phyloP scores from a whole-genome alignment of 306 rosid species.

The Quercus engelmannii region DNA sequence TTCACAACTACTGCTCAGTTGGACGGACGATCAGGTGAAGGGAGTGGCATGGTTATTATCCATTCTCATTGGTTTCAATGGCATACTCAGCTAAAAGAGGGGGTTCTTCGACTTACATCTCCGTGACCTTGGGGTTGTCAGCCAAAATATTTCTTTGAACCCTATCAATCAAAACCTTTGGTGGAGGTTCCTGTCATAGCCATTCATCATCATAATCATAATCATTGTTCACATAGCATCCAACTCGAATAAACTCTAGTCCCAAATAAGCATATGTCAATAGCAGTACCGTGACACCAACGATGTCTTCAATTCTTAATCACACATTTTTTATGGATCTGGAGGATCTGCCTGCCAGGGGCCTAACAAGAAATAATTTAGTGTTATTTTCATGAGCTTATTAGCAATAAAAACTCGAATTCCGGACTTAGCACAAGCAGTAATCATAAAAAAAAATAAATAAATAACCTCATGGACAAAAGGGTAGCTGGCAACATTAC shows the following conservation, averaged over 20 bases:
- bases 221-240: constrained; percentile 94
- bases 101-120: constrained; percentile 73
- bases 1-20: not conserved
- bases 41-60: constrained; percentile 22
- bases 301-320: constrained; percentile 60
- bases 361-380: not conserved
- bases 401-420: not conserved
- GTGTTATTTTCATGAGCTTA: not conserved
- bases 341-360: constrained; percentile 85
- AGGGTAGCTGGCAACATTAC: constrained; percentile 89
- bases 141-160: constrained; percentile 90
- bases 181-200: constrained; percentile 84
- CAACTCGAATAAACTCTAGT: constrained; percentile 81
- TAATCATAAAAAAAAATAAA: not conserved
- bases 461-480: constrained; percentile 70
- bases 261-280: constrained; percentile 78
- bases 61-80: constrained; percentile 29
- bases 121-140: constrained; percentile 90
- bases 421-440: not conserved
- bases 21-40: constrained; percentile 16
- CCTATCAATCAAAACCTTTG: constrained; percentile 68
- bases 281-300: constrained; percentile 72
- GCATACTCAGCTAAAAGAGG: constrained; percentile 35
- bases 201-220: constrained; percentile 86
- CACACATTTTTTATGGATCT: constrained; percentile 89